Evolutionary conservation across 2,329 filamentous ascomycete species (phyloP).

Genomic region (Trichoderma cornu-damae): DNA sequence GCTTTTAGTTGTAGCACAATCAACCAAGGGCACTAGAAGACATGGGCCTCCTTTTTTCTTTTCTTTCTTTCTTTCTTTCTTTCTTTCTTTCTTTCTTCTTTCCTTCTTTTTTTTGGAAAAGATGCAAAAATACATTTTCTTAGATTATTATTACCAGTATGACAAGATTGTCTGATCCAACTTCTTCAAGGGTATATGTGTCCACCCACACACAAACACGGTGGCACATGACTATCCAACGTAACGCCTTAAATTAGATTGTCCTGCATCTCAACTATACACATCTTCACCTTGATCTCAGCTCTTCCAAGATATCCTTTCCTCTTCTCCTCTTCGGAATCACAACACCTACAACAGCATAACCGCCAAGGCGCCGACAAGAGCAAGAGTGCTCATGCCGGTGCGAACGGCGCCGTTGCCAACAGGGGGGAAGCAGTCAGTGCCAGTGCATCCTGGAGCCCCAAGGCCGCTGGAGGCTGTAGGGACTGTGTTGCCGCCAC

Average conservation of each 20-base stretch:
- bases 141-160: not conserved
- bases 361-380: slow-evolving; percentile 21
- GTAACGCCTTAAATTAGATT: slow-evolving; percentile 14
- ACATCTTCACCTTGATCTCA: not conserved
- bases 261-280: not conserved
- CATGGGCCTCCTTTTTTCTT: too few relatives aligned
- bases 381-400: slow-evolving; percentile 22
- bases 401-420: slow-evolving; percentile 23
- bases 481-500: too few relatives aligned
- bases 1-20: too few relatives aligned
- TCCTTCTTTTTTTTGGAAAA: too few relatives aligned
- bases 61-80: too few relatives aligned
- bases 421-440: slow-evolving; percentile 13
- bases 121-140: not conserved
- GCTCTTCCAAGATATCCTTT: not conserved
- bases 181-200: slow-evolving; percentile 7
- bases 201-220: slow-evolving; percentile 4
- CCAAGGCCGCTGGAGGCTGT: not conserved
- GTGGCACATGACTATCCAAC: not conserved
- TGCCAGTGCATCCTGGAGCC: slow-evolving; percentile 19
- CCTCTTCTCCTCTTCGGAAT: not conserved
- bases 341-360: slow-evolving; percentile 16
- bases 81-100: not conserved
- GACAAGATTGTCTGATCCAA: not conserved
- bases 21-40: too few relatives aligned